Conservation (phyloP, 371 early-diverging fungal genomes). For the Cokeromyces recurvatus region DNA sequence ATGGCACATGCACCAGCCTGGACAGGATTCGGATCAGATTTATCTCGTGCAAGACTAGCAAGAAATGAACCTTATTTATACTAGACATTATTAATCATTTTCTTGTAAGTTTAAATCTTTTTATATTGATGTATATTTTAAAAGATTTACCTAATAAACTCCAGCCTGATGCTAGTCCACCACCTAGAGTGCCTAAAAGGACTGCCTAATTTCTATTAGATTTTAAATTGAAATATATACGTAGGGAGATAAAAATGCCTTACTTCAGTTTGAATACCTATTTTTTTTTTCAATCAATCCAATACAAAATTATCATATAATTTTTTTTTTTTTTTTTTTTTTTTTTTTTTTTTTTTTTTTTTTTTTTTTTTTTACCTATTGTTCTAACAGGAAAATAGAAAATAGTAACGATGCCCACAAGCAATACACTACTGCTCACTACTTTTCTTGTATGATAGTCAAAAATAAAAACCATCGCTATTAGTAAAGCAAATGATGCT, state of each 20-base stretch:
- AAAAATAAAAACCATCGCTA: conserved; percentile 23
- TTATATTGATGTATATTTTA: not conserved
- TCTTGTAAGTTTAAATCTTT: not conserved
- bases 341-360: too few species aligned
- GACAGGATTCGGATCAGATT: conserved; percentile 19
- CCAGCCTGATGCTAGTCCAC: conserved; percentile 21
- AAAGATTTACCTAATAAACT: conserved; percentile 26
- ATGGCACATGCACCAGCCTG: conserved; percentile 32
- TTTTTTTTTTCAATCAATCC: too few species aligned
- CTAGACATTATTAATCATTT: too few species aligned
- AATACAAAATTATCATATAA: too few species aligned
- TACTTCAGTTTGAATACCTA: conserved; percentile 20
- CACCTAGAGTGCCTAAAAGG: conserved; percentile 25
- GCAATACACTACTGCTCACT: conserved; percentile 6
- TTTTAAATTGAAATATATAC: too few species aligned
- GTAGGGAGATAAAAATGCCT: too few species aligned
- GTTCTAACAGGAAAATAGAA: conserved; percentile 23
- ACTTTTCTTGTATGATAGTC: not conserved
- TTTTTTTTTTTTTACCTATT: conserved; percentile 20
- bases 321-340: too few species aligned
- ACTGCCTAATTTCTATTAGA: conserved; percentile 21
- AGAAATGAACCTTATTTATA: conserved; percentile 32
- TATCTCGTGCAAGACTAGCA: conserved; percentile 28
- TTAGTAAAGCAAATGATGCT: conserved; percentile 26
- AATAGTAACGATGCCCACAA: conserved; percentile 13